Conservation (phyloP, 805 yeast genomes). For the Hagleromyces aurorensis region DNA sequence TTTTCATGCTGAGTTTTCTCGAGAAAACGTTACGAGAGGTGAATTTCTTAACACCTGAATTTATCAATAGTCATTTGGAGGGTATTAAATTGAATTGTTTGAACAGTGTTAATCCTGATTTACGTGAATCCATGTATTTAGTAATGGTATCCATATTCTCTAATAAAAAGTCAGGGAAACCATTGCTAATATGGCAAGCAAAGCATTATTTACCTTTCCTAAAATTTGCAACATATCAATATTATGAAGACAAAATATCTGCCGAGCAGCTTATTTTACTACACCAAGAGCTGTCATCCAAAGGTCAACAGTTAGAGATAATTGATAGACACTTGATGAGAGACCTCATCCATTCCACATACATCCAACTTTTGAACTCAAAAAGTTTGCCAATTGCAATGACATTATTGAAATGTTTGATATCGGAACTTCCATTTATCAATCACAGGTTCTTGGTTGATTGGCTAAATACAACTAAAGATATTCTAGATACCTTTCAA, state of each 20-base stretch:
- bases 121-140: constrained; percentile 22
- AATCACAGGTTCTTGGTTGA: constrained; percentile 8
- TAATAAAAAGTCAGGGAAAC: constrained; percentile 3
- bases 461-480: constrained; percentile 25
- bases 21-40: constrained; percentile 13
- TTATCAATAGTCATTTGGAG: constrained; percentile 6
- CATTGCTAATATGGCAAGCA: constrained; percentile 14
- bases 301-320: constrained; percentile 6
- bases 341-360: constrained; percentile 17
- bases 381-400: constrained; percentile 4
- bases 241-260: constrained; percentile 7
- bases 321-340: constrained; percentile 15
- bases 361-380: constrained; percentile 13
- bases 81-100: constrained; percentile 11
- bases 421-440: constrained; percentile 16
- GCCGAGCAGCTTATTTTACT: constrained; percentile 18
- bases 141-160: constrained; percentile 15
- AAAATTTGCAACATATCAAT: constrained; percentile 13
- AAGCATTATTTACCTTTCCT: constrained; percentile 12
- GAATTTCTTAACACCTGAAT: constrained; percentile 1
- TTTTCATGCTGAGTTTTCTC: constrained; percentile 20
- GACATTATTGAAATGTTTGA: constrained; percentile 18
- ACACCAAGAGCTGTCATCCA: constrained; percentile 12
- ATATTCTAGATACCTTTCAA: constrained; percentile 7
- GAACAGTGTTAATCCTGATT: constrained; percentile 6